Evolutionary conservation across 257 asterid species (phyloP).

Genomic region (Coffea eugenioides): DNA sequence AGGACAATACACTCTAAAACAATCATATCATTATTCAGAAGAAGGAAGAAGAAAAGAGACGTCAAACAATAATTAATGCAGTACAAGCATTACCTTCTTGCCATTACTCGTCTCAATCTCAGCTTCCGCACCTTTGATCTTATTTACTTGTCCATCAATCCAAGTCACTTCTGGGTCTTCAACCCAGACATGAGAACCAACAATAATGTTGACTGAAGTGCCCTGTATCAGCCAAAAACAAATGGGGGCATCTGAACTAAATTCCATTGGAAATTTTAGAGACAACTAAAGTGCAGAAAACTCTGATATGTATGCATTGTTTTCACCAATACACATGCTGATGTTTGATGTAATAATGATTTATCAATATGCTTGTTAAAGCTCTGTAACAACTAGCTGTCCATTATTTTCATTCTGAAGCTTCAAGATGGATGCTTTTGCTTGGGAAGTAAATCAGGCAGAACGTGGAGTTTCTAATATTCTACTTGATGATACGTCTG

Average conservation of each 20-base stretch:
- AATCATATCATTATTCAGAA: not conserved
- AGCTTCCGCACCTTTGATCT: constrained; percentile 67
- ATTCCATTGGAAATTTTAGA: not conserved
- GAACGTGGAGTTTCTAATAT: not conserved
- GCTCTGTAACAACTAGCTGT: not conserved
- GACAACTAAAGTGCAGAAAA: not conserved
- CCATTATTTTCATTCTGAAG: not conserved
- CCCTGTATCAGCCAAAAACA: constrained; percentile 51
- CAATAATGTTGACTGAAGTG: constrained; percentile 82
- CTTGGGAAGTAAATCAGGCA: not conserved
- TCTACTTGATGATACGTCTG: too few relatives aligned
- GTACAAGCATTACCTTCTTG: constrained; percentile 54
- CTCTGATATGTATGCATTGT: not conserved
- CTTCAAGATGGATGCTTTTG: not conserved
- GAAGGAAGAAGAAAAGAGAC: not conserved
- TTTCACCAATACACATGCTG: not conserved
- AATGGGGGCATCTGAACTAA: constrained; percentile 5
- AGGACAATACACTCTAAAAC: not conserved
- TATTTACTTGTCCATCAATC: constrained; percentile 79
- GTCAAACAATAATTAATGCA: not conserved
- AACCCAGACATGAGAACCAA: constrained; percentile 90
- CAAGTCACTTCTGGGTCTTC: constrained; percentile 82
- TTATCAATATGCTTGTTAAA: not conserved
- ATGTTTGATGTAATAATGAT: not conserved
- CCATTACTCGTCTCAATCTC: constrained; percentile 75